Percentiles rank a stretch among this genome's conserved stretches.
These are phyloP conservation scores for Erodium chrysanthum DNA, from an alignment of 441 rosid genomes.

Conservation along the genomic window DNA sequence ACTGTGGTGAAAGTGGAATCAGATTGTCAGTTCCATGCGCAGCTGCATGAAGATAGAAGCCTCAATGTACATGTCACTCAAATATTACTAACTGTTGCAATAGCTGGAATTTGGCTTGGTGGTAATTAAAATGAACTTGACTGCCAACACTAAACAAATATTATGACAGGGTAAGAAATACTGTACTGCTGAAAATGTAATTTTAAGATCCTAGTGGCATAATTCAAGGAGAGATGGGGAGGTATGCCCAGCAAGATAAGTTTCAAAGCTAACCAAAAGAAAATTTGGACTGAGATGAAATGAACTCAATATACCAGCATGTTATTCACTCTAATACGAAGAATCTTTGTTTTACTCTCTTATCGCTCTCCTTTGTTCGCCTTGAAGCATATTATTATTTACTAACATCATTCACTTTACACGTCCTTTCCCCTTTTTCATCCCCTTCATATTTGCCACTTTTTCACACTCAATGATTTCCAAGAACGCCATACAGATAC, in stretches of 20 bases:
- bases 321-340: not conserved
- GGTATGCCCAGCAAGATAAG: not conserved
- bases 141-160: not conserved
- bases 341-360: too few relatives aligned
- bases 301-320: not conserved
- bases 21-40: slow-evolving; percentile 61
- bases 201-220: not conserved
- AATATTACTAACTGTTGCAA: not conserved
- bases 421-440: not conserved
- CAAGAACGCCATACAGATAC: not conserved
- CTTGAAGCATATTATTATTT: not conserved
- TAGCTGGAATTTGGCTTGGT: not conserved
- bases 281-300: not conserved
- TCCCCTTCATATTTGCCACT: not conserved
- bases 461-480: not conserved
- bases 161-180: too few relatives aligned
- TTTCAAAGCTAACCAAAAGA: not conserved
- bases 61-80: slow-evolving; percentile 9
- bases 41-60: slow-evolving; percentile 48
- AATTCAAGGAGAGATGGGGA: not conserved
- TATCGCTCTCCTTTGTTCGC: not conserved
- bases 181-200: not conserved
- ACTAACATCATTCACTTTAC: not conserved
- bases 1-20: slow-evolving; percentile 94
- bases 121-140: not conserved